These are phyloP conservation scores for Carex arenaria DNA, from an alignment of 202 grass and related monocot species.

Conservation along the genomic window DNA sequence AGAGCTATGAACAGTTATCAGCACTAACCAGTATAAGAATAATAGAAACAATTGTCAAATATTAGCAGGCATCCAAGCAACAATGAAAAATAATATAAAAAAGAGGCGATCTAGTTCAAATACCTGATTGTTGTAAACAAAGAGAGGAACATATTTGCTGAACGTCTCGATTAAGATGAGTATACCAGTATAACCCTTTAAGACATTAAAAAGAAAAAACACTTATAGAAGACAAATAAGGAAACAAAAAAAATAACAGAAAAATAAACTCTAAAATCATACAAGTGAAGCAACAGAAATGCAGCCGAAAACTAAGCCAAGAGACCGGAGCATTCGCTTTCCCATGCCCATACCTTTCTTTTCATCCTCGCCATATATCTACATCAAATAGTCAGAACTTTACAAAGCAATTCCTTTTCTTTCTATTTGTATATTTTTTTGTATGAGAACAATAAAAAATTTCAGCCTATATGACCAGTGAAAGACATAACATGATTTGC, in stretches of 20 bases:
- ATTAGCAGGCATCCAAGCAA: no score
- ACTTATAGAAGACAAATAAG: not conserved
- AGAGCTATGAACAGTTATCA: no score
- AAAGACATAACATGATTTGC: constrained; percentile 1
- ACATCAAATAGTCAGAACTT: constrained; percentile 14
- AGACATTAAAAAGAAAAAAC: constrained; percentile 9
- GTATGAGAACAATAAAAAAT: not conserved
- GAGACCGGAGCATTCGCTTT: constrained; percentile 80
- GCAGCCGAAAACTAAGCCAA: constrained; percentile 83
- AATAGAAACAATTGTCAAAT: no score
- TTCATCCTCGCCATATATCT: constrained; percentile 93
- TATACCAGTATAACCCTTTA: constrained; percentile 53
- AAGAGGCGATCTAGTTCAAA: not conserved
- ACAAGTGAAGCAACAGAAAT: constrained; percentile 78
- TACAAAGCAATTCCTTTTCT: not conserved
- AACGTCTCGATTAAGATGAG: constrained; percentile 53
- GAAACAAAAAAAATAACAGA: not conserved
- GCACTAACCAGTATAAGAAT: no score
- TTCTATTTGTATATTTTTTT: not conserved
- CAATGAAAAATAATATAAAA: no score
- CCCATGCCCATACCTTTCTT: constrained; percentile 80
- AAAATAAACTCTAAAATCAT: not conserved
- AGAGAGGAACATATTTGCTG: constrained; percentile 34
- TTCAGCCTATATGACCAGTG: not conserved
- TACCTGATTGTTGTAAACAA: constrained; percentile 70